Conservation (phyloP, 306 rosid species). For the Canavalia gladiata region DNA sequence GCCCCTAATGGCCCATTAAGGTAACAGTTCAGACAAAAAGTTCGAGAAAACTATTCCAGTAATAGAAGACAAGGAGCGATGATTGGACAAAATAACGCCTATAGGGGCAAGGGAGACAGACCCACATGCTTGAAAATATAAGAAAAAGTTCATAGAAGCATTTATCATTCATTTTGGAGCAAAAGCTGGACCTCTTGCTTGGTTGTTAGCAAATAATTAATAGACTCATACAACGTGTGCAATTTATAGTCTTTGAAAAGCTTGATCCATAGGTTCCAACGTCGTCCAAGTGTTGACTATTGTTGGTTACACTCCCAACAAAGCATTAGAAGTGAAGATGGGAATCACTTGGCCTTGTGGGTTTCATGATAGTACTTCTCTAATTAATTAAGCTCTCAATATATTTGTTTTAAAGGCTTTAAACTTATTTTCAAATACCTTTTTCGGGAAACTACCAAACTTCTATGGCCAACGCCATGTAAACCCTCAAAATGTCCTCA, state of each 20-base stretch:
- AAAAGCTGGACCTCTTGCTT: background rate
- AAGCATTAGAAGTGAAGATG: too few species aligned
- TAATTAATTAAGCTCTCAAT: too few species aligned
- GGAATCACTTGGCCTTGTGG: too few species aligned
- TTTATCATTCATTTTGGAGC: slow-evolving; percentile 1
- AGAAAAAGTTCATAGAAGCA: background rate
- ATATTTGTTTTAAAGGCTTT: too few species aligned
- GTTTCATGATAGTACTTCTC: too few species aligned
- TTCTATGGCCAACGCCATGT: too few species aligned
- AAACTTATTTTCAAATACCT: too few species aligned
- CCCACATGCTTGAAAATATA: background rate
- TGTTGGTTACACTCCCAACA: too few species aligned
- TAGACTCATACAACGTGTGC: slow-evolving; percentile 19
- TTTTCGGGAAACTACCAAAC: too few species aligned
- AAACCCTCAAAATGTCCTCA: too few species aligned
- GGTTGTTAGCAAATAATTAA: background rate
- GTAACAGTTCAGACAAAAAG: slow-evolving; percentile 20
- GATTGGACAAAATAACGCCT: background rate
- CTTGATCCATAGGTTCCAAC: too few species aligned
- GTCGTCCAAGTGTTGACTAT: too few species aligned
- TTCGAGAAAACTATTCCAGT: background rate
- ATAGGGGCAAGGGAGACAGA: background rate
- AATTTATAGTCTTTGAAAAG: slow-evolving; percentile 9
- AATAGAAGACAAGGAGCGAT: background rate
- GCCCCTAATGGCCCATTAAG: background rate